Conservation (phyloP, 2,329 filamentous ascomycete genomes). For the Sporothrix schenckii region DNA sequence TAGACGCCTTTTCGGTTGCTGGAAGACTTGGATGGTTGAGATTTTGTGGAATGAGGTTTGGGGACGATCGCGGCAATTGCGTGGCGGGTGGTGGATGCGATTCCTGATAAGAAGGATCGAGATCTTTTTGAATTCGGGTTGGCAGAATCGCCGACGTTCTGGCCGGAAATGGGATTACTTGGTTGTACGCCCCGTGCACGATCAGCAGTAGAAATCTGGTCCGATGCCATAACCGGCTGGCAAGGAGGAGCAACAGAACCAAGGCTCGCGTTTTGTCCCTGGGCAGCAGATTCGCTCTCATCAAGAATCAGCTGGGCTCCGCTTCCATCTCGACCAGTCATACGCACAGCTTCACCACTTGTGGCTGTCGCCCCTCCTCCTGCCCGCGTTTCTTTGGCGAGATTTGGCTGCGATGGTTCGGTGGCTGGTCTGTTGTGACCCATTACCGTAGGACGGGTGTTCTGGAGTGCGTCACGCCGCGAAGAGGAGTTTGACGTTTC, state of each 20-base stretch:
- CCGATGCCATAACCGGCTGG: neutral
- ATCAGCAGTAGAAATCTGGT: neutral
- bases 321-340: neutral
- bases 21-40: neutral
- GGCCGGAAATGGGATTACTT: no score
- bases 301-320: neutral
- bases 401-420: neutral
- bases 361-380: neutral
- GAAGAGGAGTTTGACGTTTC: constrained; percentile 24
- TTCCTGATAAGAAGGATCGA: neutral
- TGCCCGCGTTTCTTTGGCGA: neutral
- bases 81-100: neutral
- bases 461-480: neutral
- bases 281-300: neutral
- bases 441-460: neutral
- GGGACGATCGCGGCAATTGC: neutral
- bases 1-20: neutral
- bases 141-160: neutral
- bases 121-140: neutral
- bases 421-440: neutral
- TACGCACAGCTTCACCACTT: neutral
- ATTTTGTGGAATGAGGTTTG: neutral
- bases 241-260: neutral
- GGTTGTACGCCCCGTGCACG: neutral
- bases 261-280: neutral